Percentiles rank a stretch among this genome's conserved stretches.
Evolutionary conservation across 192 early-diverging fungal species (phyloP).

Genomic region (Linnemannia elongata): DNA sequence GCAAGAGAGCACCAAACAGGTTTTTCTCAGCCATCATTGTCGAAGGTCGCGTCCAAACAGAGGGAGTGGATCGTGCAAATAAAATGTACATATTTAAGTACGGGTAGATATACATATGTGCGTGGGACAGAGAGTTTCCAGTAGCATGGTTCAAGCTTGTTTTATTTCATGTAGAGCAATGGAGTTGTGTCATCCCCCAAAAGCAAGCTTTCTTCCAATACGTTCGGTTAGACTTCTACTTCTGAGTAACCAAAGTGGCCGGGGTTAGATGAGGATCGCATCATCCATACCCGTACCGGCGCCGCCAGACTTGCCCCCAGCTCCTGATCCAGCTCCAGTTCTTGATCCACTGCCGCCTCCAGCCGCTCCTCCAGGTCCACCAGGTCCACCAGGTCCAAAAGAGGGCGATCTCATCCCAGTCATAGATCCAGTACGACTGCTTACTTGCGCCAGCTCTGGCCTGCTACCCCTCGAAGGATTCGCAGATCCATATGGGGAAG

Average conservation of each 20-base stretch:
- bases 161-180: neutral
- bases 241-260: neutral
- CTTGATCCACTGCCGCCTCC: conserved; percentile 5
- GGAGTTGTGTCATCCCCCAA: neutral
- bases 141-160: neutral
- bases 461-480: neutral
- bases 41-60: no score
- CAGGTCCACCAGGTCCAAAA: neutral
- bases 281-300: conserved; percentile 32
- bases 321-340: neutral
- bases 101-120: no score
- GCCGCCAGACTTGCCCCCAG: neutral
- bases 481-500: neutral
- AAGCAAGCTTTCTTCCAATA: neutral
- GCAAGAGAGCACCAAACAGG: neutral
- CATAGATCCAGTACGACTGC: neutral
- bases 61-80: no score
- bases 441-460: neutral
- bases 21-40: no score
- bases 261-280: conserved; percentile 23
- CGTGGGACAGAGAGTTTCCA: neutral
- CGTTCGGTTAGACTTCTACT: neutral
- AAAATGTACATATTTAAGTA: no score
- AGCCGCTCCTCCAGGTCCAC: neutral
- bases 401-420: no score